Evolutionary conservation across 805 yeast species (phyloP).

Genomic region (Saccharomycopsis microspora): DNA sequence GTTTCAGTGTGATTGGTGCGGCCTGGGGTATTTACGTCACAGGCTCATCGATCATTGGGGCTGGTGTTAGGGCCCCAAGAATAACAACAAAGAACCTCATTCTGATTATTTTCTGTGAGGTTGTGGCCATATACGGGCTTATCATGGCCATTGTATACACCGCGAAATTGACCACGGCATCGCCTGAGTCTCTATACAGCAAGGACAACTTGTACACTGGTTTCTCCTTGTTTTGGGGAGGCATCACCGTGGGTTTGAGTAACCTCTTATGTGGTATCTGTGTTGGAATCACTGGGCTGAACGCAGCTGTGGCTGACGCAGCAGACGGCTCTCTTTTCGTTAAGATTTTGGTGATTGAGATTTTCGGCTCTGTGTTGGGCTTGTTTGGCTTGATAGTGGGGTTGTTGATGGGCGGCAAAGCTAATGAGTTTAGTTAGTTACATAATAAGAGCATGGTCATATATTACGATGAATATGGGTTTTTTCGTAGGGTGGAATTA

Average conservation of each 20-base stretch:
- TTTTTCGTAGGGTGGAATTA: too few species aligned
- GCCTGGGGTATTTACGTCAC: conserved; percentile 99
- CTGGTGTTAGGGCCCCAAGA: conserved; percentile 96
- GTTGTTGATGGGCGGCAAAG: conserved; percentile 92
- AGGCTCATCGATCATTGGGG: conserved; percentile 90
- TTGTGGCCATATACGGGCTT: conserved; percentile 95
- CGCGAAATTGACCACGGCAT: conserved; percentile 62
- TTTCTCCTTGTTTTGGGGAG: conserved; percentile 95
- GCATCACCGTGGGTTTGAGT: conserved; percentile 86
- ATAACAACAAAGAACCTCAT: conserved; percentile 95
- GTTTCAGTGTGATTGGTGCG: conserved; percentile 91
- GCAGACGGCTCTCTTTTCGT: conserved; percentile 93
- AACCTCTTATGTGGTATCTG: conserved; percentile 95
- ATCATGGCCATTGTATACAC: conserved; percentile 97
- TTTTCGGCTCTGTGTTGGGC: conserved; percentile 93
- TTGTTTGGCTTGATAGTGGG: conserved; percentile 95
- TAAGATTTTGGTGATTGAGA: conserved; percentile 91
- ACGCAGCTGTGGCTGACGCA: conserved; percentile 98
- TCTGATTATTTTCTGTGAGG: conserved; percentile 96
- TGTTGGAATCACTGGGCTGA: conserved; percentile 94
- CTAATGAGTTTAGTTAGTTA: conserved; percentile 39
- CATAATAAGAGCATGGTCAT: too few species aligned
- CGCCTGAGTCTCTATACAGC: conserved; percentile 52
- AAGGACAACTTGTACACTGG: conserved; percentile 89
- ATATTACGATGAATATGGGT: neutral